Base-by-base conservation (phyloP, 495 filamentous ascomycete species). In the Usnea hakonensis region DNA sequence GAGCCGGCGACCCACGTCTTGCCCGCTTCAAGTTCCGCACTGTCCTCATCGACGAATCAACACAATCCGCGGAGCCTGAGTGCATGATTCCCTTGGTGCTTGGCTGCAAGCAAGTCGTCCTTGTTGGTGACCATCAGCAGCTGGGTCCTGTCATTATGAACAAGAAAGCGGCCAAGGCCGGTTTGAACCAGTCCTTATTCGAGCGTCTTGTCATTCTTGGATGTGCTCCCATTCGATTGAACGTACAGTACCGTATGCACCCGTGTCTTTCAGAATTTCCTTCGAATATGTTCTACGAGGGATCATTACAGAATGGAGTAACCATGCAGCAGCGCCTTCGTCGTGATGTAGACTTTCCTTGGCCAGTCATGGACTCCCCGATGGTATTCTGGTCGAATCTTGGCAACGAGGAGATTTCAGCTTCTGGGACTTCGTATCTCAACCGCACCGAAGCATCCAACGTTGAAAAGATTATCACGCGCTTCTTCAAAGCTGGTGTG, bases 361-460 rank as follows among this genome's bases (percentile, higher is more conserved):
- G 94, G 94, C 94, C 94, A 16, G 91, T 96, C 46, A 83, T 79
- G 55, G 95, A 97, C 67, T 87, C 85, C 62, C 94, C 94, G 11
- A 99, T 99, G 94, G 97, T 97, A 94, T 99, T 99, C 78, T 99
- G 94, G 94, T 95, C 92, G 10, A 97, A 97, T 71, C 78, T 97
- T 50, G 94, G 94, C 58, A 96, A 94, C 61, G 94, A 99, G 71
- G 94, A 99, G 72, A 97, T 99, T 58, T 95, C 91, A 48, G 94
- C 95, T 1, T 96, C 91, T 13, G 95, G 94, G 68, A 99, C 95
- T 1, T 97, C 93, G 11, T 99, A 97, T 70, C 85, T 99, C 55
- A 99, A 99, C 72, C 88, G 94, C 53, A 97, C 95, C 4, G 94
- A 99, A 71, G 91, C 94, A 11, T 87, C 90, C 13, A 97, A 97